Percentiles rank a stretch among this genome's conserved stretches.
Conservation (phyloP, 129 eudicot genomes). For the Flaveria sonorensis region DNA sequence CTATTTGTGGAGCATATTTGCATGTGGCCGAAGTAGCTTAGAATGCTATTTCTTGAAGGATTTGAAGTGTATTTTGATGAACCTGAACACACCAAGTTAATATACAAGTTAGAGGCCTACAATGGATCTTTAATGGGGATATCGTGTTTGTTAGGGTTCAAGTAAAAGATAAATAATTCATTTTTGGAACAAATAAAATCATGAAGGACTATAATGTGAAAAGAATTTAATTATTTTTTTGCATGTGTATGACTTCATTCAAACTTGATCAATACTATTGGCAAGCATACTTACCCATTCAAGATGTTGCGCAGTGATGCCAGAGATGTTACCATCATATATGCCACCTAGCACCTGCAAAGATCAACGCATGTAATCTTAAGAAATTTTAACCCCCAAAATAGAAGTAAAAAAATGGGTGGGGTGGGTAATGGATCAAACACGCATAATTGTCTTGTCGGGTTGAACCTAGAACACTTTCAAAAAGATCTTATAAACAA, state of each 20-base stretch:
- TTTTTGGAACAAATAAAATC: not conserved
- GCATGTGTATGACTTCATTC: not conserved
- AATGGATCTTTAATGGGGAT: not conserved
- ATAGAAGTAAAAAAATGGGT: not conserved
- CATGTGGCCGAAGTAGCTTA: slow-evolving; percentile 30
- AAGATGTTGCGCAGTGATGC: slow-evolving; percentile 96
- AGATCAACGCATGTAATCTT: slow-evolving; percentile 16
- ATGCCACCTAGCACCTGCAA: slow-evolving; percentile 87
- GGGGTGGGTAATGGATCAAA: not conserved
- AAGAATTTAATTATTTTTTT: not conserved
- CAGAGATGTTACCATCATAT: slow-evolving; percentile 79
- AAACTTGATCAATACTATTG: slow-evolving; percentile 3
- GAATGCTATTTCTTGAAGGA: slow-evolving; percentile 95
- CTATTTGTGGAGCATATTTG: slow-evolving; percentile 12
- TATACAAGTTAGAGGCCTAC: slow-evolving; percentile 24
- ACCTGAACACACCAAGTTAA: slow-evolving; percentile 51
- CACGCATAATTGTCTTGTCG: too few relatives aligned
- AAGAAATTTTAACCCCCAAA: not conserved
- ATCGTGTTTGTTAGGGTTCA: not conserved
- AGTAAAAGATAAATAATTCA: not conserved
- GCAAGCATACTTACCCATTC: slow-evolving; percentile 69
- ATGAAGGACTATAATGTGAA: not conserved
- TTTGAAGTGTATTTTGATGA: slow-evolving; percentile 86
- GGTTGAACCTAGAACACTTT: not conserved
- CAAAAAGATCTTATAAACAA: not conserved